phyloP scores from a whole-genome alignment of 2,329 filamentous ascomycete genomes.

The Microcyclosporella mali region DNA sequence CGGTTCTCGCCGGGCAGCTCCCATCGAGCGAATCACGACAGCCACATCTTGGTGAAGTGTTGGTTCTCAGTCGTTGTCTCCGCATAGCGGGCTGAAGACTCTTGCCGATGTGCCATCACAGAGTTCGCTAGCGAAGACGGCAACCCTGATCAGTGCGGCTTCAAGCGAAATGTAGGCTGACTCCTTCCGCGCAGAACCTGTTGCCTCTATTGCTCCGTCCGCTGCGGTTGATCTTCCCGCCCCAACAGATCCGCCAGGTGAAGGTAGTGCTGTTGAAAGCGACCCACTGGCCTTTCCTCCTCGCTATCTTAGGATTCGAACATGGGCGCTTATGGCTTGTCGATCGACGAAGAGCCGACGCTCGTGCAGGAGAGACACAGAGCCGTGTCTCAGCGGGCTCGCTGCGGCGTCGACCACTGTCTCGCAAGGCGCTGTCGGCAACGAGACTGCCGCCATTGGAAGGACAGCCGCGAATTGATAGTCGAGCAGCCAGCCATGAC shows the following conservation, averaged over 20 bases:
- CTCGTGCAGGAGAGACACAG: conserved; percentile 9
- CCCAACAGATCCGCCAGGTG: conserved; percentile 56
- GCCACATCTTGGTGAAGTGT: conserved; percentile 13
- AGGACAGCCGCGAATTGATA: conserved; percentile 4
- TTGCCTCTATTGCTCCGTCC: conserved; percentile 68
- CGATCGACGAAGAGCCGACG: conserved; percentile 13
- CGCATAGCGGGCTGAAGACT: conserved; percentile 2
- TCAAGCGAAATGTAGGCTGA: conserved; percentile 9
- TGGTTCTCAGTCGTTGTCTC: conserved; percentile 11
- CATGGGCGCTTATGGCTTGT: conserved; percentile 29
- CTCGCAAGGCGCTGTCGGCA: conserved; percentile 12
- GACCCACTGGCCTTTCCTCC: conserved; percentile 62
- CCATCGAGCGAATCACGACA: conserved; percentile 13
- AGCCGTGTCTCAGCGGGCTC: conserved; percentile 12
- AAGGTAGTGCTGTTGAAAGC: conserved; percentile 54
- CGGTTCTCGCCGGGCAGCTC: background rate
- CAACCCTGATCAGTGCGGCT: conserved; percentile 1
- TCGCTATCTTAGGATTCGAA: conserved; percentile 64
- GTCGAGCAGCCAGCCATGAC: background rate
- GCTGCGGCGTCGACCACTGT: conserved; percentile 15
- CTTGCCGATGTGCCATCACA: background rate
- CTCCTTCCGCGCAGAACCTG: conserved; percentile 52
- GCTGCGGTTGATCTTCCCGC: conserved; percentile 60
- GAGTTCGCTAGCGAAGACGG: conserved; percentile 1
- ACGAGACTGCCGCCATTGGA: conserved; percentile 9